phyloP scores from a whole-genome alignment of 2,329 filamentous ascomycete species.

The Calonectria hawksworthii region DNA sequence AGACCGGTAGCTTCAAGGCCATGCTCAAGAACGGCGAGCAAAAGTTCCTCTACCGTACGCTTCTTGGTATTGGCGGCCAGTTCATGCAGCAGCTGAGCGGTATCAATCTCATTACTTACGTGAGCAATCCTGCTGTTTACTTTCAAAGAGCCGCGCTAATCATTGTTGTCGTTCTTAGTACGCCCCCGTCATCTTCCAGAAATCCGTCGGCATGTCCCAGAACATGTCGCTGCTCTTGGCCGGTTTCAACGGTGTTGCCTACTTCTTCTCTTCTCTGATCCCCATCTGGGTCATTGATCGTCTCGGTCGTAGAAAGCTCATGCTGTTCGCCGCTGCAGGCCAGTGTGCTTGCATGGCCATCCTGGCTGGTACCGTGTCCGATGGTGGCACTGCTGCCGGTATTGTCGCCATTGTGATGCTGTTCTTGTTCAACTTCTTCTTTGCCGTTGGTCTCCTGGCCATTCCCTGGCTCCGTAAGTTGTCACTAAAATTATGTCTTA shows the following conservation, averaged over 20 bases:
- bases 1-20: constrained; percentile 49
- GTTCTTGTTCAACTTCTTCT: constrained; percentile 60
- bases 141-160: constrained; percentile 10
- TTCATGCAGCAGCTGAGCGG: constrained; percentile 59
- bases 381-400: constrained; percentile 53
- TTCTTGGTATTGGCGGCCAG: constrained; percentile 59
- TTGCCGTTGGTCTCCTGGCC: constrained; percentile 56
- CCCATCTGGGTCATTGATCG: constrained; percentile 53
- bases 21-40: constrained; percentile 59
- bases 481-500: fast-evolving
- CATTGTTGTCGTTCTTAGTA: constrained; percentile 42
- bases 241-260: constrained; percentile 63
- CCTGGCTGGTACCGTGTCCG: constrained; percentile 58
- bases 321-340: constrained; percentile 62
- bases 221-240: constrained; percentile 65
- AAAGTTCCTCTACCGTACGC: constrained; percentile 55
- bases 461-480: constrained; percentile 53
- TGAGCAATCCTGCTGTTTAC: neutral
- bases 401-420: constrained; percentile 61
- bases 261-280: constrained; percentile 49
- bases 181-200: constrained; percentile 60
- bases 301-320: constrained; percentile 69
- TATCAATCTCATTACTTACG: constrained; percentile 54
- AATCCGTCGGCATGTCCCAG: constrained; percentile 58
- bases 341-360: constrained; percentile 61